Percentiles rank a stretch among this genome's conserved stretches.
phyloP scores from a whole-genome alignment of 2,329 filamentous ascomycete species.

The Metarhizium robertsii region DNA sequence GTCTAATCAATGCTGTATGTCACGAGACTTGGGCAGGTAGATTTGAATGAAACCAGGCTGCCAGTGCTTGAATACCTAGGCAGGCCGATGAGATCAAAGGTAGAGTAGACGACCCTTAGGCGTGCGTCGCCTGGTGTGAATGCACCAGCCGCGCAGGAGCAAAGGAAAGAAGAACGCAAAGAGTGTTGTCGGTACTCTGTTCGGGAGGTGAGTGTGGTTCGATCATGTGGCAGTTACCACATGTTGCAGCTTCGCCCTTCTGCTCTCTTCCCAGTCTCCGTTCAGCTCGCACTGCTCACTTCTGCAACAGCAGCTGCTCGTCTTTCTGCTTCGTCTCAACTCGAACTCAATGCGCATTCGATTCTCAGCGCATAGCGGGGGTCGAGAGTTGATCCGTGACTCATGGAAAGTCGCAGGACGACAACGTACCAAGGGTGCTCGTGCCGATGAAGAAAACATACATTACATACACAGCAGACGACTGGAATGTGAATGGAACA shows the following conservation, averaged over 20 bases:
- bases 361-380: conserved; percentile 3
- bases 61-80: too few species aligned
- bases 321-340: conserved; percentile 2
- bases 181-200: neutral
- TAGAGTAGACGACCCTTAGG: neutral
- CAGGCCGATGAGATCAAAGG: neutral
- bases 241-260: conserved; percentile 4
- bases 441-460: neutral
- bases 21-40: neutral
- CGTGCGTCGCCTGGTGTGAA: neutral
- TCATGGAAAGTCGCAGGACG: neutral
- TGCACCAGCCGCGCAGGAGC: neutral
- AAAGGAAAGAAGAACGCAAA: neutral
- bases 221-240: conserved; percentile 6
- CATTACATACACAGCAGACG: neutral
- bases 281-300: neutral
- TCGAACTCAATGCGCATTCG: conserved; percentile 2
- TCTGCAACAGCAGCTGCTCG: neutral
- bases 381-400: conserved; percentile 1
- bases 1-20: too few species aligned
- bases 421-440: conserved; percentile 2
- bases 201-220: conserved; percentile 2
- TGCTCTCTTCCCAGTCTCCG: neutral
- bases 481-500: conserved; percentile 7
- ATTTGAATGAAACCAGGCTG: too few species aligned